A percentile compares a stretch with the other conserved stretches of the same genome.
phyloP scores from a whole-genome alignment of 768 basidiomycete species.

The Lactarius tabidus region DNA sequence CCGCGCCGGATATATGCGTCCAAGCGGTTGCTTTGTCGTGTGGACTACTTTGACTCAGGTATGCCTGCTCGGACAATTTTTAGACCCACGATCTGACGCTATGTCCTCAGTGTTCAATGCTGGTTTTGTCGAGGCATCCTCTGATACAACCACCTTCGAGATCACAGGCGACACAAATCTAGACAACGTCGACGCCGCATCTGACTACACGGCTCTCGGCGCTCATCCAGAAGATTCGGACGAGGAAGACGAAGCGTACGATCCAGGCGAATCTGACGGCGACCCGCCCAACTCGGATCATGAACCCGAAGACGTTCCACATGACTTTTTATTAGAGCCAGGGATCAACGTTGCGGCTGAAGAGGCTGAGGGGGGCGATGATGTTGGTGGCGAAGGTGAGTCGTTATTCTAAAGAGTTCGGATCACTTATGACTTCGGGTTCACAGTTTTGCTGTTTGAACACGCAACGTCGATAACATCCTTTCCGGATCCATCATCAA shows the following conservation, averaged over 20 bases:
- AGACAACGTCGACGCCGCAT: constrained; percentile 37
- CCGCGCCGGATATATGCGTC: constrained; percentile 59
- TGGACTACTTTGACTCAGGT: constrained; percentile 76
- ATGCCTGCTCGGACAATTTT: not conserved
- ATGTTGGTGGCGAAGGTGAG: constrained; percentile 4
- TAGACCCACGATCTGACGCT: not conserved
- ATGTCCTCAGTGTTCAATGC: constrained; percentile 60
- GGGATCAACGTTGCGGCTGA: constrained; percentile 1
- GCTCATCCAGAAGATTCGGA: constrained; percentile 48
- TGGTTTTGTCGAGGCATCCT: constrained; percentile 59
- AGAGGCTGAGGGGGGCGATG: not conserved
- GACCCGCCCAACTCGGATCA: constrained; percentile 23
- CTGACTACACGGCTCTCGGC: constrained; percentile 42
- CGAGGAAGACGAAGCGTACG: constrained; percentile 43
- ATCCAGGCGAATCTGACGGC: constrained; percentile 23
- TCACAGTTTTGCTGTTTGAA: too few species aligned
- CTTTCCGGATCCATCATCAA: too few species aligned
- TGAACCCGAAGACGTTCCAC: constrained; percentile 16
- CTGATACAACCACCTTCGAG: constrained; percentile 30
- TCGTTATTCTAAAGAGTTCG: not conserved
- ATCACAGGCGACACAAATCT: constrained; percentile 25
- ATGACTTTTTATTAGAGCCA: not conserved
- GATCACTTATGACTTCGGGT: too few species aligned
- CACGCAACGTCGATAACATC: too few species aligned
- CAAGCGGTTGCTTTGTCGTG: constrained; percentile 59